Evolutionary conservation across 805 yeast species (phyloP).

Genomic region (Wickerhamiella alocasiicola): DNA sequence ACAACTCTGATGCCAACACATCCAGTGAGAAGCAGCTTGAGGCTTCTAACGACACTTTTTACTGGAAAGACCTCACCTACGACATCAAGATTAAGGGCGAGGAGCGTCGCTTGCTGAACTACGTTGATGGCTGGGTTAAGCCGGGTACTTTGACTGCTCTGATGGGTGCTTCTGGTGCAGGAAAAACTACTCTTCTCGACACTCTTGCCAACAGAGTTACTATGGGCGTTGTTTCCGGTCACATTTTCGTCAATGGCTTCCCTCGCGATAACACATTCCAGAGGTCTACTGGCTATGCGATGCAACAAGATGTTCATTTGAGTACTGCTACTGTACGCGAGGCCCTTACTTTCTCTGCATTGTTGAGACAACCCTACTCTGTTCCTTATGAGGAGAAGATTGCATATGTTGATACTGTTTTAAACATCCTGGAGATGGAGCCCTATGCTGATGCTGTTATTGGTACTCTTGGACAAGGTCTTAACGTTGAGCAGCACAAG

Average conservation of each 20-base stretch:
- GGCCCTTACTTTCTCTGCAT: conserved; percentile 58
- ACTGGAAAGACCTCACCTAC: conserved; percentile 53
- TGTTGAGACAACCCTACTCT: conserved; percentile 50
- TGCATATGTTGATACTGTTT: conserved; percentile 56
- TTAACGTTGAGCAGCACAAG: conserved; percentile 57
- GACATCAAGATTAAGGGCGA: conserved; percentile 36
- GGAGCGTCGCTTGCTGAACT: conserved; percentile 31
- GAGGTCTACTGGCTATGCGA: conserved; percentile 68
- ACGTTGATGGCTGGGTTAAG: conserved; percentile 59
- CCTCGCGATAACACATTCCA: conserved; percentile 54
- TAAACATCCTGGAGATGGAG: conserved; percentile 54
- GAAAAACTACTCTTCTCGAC: conserved; percentile 66
- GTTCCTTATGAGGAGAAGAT: conserved; percentile 47
- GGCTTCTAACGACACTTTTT: conserved; percentile 37
- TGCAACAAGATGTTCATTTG: conserved; percentile 69
- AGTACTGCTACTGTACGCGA: conserved; percentile 64
- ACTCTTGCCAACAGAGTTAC: conserved; percentile 60
- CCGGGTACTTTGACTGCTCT: conserved; percentile 74
- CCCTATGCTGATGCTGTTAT: conserved; percentile 63
- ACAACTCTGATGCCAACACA: conserved; percentile 11
- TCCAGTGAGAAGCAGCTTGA: conserved; percentile 21
- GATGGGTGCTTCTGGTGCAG: conserved; percentile 84
- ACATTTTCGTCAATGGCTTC: conserved; percentile 58
- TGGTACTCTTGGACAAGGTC: conserved; percentile 62
- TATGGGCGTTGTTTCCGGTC: conserved; percentile 60